Percentiles rank a stretch among this genome's conserved stretches.
phyloP scores from a whole-genome alignment of 179 eudicot genomes.

The Camellia oleifera region DNA sequence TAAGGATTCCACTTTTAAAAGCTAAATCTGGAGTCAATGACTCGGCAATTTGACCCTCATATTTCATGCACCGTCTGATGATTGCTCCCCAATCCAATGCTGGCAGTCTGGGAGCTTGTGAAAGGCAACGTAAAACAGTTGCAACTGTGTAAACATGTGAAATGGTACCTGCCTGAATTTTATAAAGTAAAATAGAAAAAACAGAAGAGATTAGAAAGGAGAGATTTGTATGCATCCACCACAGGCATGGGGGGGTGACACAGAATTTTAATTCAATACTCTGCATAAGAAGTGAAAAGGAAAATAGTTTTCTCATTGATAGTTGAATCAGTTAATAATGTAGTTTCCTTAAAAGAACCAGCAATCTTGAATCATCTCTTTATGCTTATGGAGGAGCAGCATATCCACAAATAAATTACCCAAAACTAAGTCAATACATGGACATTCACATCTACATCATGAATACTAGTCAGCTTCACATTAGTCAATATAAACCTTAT shows the following conservation, averaged over 20 bases:
- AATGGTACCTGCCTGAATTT: constrained; percentile 36
- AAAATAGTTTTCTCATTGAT: too few relatives aligned
- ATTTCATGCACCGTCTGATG: constrained; percentile 80
- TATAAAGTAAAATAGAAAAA: constrained; percentile 1
- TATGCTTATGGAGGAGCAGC: neutral
- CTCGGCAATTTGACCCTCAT: constrained; percentile 45
- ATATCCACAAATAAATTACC: neutral
- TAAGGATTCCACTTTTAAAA: constrained; percentile 43
- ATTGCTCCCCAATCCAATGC: constrained; percentile 73
- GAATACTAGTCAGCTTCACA: constrained; percentile 3
- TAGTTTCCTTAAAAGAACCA: neutral
- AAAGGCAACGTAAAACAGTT: constrained; percentile 70
- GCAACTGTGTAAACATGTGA: constrained; percentile 47
- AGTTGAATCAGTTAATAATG: neutral
- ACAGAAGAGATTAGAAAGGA: neutral
- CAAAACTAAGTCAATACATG: neutral
- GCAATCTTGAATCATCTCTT: constrained; percentile 10
- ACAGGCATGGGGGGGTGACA: neutral
- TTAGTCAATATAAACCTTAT: neutral
- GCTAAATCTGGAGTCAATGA: constrained; percentile 24
- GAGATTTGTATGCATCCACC: neutral
- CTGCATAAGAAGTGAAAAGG: too few relatives aligned
- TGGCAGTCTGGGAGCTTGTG: constrained; percentile 82
- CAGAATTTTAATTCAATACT: too few relatives aligned
- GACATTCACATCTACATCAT: neutral